phyloP scores from a whole-genome alignment of 768 basidiomycete genomes.

The Podaxis rugospora region DNA sequence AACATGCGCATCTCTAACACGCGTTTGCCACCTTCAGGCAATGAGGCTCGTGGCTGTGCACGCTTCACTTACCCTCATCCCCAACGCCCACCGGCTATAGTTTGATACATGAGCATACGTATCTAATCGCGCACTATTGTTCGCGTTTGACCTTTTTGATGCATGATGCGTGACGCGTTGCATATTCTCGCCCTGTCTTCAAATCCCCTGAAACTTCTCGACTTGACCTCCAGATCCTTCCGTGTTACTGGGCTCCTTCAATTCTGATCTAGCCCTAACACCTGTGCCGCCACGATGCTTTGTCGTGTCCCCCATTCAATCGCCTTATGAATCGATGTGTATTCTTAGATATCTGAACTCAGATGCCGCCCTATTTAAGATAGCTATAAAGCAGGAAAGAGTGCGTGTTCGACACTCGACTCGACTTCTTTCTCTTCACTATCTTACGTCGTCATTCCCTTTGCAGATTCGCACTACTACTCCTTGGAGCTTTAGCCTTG shows the following conservation, averaged over 20 bases:
- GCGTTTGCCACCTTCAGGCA: neutral
- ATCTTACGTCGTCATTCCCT: neutral
- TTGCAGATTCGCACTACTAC: neutral
- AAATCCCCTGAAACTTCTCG: neutral
- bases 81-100: neutral
- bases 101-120: constrained; percentile 3
- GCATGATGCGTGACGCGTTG: neutral
- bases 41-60: constrained; percentile 7
- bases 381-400: constrained; percentile 2
- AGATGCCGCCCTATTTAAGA: neutral
- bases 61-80: neutral
- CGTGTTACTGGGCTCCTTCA: neutral
- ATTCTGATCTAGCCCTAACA: neutral
- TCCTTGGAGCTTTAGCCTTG: too few species aligned
- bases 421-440: neutral
- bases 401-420: neutral
- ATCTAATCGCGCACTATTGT: constrained; percentile 4
- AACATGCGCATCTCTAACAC: neutral
- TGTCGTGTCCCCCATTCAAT: neutral
- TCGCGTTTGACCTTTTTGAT: neutral
- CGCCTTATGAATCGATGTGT: neutral
- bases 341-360: neutral
- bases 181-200: neutral
- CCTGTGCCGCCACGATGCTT: constrained; percentile 6
- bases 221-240: neutral